Conservation (phyloP, 352 stramenopile species). For the Phytopythium cucurbitacearum region DNA sequence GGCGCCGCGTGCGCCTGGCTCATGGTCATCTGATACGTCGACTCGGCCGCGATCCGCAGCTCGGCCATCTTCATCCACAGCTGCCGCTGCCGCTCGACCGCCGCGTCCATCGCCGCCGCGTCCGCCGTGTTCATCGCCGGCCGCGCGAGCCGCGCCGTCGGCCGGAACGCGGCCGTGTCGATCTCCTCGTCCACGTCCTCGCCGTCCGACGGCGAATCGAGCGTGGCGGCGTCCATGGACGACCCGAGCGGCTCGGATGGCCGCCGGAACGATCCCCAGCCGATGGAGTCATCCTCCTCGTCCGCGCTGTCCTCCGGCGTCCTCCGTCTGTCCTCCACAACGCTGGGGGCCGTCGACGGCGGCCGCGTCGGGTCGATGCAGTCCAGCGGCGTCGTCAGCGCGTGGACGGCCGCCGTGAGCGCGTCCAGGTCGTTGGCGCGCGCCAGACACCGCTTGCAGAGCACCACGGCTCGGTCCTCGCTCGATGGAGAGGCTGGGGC, state of each 20-base stretch:
- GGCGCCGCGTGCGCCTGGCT: no score
- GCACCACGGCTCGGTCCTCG: slow-evolving; percentile 16
- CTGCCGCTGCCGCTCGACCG: slow-evolving; percentile 8
- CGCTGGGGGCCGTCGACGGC: no score
- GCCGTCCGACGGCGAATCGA: neutral
- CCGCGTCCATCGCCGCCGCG: neutral
- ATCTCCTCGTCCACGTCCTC: slow-evolving; percentile 11
- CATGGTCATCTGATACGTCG: slow-evolving; percentile 46
- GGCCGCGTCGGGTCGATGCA: no score
- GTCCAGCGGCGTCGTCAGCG: neutral
- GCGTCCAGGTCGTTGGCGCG: slow-evolving; percentile 19
- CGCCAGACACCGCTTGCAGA: slow-evolving; percentile 60
- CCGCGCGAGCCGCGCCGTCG: neutral
- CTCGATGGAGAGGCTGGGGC: neutral
- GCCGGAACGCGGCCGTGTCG: slow-evolving; percentile 4
- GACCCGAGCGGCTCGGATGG: neutral
- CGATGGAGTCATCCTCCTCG: slow-evolving; percentile 1
- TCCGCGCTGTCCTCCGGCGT: neutral
- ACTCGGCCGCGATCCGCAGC: slow-evolving; percentile 50
- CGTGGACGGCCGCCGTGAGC: neutral
- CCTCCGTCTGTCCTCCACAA: neutral
- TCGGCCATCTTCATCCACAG: slow-evolving; percentile 49
- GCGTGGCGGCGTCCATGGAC: slow-evolving; percentile 1
- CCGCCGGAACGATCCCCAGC: no score
- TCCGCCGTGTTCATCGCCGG: slow-evolving; percentile 1